Evolutionary conservation across 805 yeast genomes (phyloP).

Genomic region (Kodamaea kaohsiungensis): DNA sequence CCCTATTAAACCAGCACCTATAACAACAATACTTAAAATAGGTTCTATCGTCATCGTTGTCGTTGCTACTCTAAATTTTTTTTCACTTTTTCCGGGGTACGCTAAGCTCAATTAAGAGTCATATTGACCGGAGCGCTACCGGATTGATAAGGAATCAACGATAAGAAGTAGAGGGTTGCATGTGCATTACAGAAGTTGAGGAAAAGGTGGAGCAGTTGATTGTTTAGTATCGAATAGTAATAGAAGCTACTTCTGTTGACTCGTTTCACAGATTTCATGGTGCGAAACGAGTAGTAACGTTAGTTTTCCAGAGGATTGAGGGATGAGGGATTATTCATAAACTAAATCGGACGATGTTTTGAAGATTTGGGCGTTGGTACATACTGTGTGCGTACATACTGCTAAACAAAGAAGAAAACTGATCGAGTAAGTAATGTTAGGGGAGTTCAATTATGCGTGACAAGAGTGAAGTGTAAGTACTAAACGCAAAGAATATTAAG

Average conservation of each 20-base stretch:
- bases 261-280: too few species aligned
- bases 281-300: too few species aligned
- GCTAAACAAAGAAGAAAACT: too few species aligned
- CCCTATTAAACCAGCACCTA: conserved; percentile 31
- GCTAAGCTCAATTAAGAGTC: not conserved
- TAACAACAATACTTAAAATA: conserved; percentile 15
- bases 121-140: conserved; percentile 3
- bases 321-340: not conserved
- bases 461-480: too few species aligned
- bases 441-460: too few species aligned
- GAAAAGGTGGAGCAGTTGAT: too few species aligned
- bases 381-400: too few species aligned
- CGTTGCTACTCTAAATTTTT: not conserved
- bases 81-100: not conserved
- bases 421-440: too few species aligned
- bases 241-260: not conserved
- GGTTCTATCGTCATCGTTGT: conserved; percentile 12
- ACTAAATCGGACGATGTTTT: not conserved
- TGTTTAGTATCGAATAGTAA: too few species aligned
- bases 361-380: too few species aligned
- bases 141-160: not conserved
- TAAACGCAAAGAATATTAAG: too few species aligned
- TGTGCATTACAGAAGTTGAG: not conserved
- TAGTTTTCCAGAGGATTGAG: too few species aligned
- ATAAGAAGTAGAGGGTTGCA: not conserved